Conservation (phyloP, 2,329 filamentous ascomycete genomes). For the Ophiostoma novo-ulmi region DNA sequence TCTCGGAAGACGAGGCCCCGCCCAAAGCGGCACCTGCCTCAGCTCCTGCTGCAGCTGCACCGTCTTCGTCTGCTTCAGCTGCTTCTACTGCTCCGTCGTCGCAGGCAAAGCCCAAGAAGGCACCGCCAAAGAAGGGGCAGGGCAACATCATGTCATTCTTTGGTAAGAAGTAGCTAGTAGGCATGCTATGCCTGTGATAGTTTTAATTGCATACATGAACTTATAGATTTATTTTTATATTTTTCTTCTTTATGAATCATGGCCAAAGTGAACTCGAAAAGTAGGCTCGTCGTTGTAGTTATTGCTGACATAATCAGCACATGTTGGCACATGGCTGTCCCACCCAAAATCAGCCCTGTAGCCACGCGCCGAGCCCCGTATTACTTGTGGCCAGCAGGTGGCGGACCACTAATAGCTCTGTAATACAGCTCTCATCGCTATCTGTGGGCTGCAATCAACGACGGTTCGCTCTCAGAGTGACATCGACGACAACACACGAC, state of each 20-base stretch:
- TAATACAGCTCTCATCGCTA: not conserved
- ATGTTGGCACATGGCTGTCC: not conserved
- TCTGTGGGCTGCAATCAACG: not conserved
- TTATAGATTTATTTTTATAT: not conserved
- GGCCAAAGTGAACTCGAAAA: not conserved
- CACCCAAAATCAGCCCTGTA: not conserved
- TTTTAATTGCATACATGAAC: not conserved
- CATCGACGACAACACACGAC: not conserved
- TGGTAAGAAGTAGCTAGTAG: slow-evolving; percentile 59
- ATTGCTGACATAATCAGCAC: not conserved
- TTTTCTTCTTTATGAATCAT: not conserved
- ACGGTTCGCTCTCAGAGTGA: not conserved
- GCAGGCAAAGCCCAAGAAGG: slow-evolving; percentile 50
- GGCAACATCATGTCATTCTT: slow-evolving; percentile 94
- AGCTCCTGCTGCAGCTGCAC: not conserved
- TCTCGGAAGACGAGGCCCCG: slow-evolving; percentile 78
- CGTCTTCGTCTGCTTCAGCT: slow-evolving; percentile 31
- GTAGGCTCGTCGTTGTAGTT: no score
- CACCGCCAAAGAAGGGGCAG: slow-evolving; percentile 54
- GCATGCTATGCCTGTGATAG: not conserved
- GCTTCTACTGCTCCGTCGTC: slow-evolving; percentile 38
- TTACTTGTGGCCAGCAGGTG: not conserved
- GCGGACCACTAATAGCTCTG: not conserved
- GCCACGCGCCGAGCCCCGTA: not conserved
- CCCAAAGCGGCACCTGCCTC: slow-evolving; percentile 40